phyloP scores from a whole-genome alignment of 2,329 filamentous ascomycete species.

The Colletotrichum cereale region DNA sequence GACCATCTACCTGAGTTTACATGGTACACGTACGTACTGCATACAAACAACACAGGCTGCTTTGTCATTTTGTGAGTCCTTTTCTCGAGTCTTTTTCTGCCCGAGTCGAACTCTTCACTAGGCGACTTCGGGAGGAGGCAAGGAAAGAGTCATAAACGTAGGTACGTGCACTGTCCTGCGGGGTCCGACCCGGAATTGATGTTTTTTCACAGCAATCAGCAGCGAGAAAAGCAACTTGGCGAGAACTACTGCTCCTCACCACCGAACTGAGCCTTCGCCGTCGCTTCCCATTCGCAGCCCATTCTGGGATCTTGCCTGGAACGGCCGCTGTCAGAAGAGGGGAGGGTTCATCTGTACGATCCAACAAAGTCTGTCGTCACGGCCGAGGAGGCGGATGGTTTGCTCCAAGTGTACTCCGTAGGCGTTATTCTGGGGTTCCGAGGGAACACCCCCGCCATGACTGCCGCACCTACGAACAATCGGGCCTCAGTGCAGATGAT shows the following conservation, averaged over 20 bases:
- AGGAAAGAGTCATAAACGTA: slow-evolving; percentile 27
- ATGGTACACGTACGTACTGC: too few species aligned
- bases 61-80: slow-evolving; percentile 25
- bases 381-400: slow-evolving; percentile 3
- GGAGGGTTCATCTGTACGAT: slow-evolving; percentile 26
- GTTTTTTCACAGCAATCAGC: slow-evolving; percentile 26
- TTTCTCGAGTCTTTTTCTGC: slow-evolving; percentile 32
- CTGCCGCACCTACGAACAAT: slow-evolving; percentile 3
- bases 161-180: slow-evolving; percentile 23
- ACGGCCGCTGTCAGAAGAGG: slow-evolving; percentile 26
- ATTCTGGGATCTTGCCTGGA: slow-evolving; percentile 33
- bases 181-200: slow-evolving; percentile 24
- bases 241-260: not conserved
- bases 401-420: slow-evolving; percentile 10
- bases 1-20: slow-evolving; percentile 6
- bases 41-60: not conserved
- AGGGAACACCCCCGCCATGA: slow-evolving; percentile 24
- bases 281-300: slow-evolving; percentile 31
- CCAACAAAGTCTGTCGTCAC: slow-evolving; percentile 13
- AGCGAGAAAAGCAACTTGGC: slow-evolving; percentile 22
- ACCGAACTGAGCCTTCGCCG: slow-evolving; percentile 15
- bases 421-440: slow-evolving; percentile 18
- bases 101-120: slow-evolving; percentile 1
- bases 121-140: not conserved
- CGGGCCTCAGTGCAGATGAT: slow-evolving; percentile 11